Evolutionary conservation across 306 rosid species (phyloP).

Genomic region (Mimosa bimucronata): DNA sequence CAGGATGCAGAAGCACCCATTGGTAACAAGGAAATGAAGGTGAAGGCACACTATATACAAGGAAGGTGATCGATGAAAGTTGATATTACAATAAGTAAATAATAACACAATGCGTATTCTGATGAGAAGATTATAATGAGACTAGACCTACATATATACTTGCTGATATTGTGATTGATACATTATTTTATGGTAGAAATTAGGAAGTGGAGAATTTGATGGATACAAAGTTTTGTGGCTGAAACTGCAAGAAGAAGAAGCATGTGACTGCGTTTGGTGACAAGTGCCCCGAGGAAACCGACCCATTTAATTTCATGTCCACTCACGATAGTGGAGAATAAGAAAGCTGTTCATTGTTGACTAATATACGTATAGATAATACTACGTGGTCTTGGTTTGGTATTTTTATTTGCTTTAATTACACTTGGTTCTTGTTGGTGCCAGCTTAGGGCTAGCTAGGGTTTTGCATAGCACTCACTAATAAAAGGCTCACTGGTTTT

Average conservation of each 20-base stretch:
- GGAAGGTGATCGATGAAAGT: background rate
- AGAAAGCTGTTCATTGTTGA: conserved; percentile 34
- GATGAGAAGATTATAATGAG: conserved; percentile 8
- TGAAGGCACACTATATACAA: background rate
- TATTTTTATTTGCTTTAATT: background rate
- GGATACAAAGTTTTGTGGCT: conserved; percentile 44
- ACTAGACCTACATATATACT: conserved; percentile 40
- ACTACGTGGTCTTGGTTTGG: background rate
- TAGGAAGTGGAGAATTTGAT: conserved; percentile 30
- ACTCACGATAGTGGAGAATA: conserved; percentile 51
- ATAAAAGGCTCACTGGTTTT: background rate
- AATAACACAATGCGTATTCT: background rate
- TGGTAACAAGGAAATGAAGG: background rate
- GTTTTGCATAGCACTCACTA: background rate
- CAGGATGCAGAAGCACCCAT: conserved; percentile 46
- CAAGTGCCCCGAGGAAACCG: conserved; percentile 38
- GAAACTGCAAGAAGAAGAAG: conserved; percentile 1
- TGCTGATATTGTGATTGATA: conserved; percentile 10
- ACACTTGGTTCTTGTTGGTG: conserved; percentile 29
- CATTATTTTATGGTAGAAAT: conserved; percentile 20
- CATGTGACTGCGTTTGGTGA: conserved; percentile 13
- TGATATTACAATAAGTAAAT: background rate
- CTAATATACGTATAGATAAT: background rate
- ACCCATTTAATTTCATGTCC: conserved; percentile 42
- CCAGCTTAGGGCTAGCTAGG: conserved; percentile 8